phyloP scores from a whole-genome alignment of 495 filamentous ascomycete species.

The Penicillium manginii region DNA sequence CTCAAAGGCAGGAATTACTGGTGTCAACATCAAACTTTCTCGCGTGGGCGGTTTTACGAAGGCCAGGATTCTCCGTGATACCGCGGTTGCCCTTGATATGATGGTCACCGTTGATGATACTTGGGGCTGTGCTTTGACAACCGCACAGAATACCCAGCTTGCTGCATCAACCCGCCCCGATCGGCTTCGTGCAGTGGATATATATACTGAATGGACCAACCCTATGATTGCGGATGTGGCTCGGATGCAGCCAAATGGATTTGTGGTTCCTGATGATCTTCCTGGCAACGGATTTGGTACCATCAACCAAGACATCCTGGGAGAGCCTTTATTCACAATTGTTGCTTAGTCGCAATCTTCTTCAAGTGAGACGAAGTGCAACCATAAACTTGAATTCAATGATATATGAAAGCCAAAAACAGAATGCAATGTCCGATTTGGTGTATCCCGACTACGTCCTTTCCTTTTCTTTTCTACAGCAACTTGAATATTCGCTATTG shows the following conservation, averaged over 20 bases:
- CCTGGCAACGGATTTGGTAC: not conserved
- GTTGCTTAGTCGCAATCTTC: too few species aligned
- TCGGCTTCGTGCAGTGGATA: not conserved
- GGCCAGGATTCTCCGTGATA: not conserved
- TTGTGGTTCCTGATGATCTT: not conserved
- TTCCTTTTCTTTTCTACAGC: too few species aligned
- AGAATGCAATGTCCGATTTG: too few species aligned
- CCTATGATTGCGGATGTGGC: not conserved
- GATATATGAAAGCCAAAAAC: too few species aligned
- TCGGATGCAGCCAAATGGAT: not conserved
- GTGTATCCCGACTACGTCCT: too few species aligned
- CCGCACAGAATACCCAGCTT: not conserved
- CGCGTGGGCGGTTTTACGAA: not conserved
- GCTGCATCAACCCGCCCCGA: not conserved
- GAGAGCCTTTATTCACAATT: not conserved
- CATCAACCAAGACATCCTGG: not conserved
- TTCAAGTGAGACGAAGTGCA: too few species aligned
- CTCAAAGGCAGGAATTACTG: not conserved
- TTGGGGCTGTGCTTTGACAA: conserved; percentile 2
- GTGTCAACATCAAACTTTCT: not conserved
- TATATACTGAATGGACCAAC: conserved; percentile 1
- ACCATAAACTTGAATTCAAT: too few species aligned
- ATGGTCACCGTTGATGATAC: conserved; percentile 2
- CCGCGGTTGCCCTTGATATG: not conserved
- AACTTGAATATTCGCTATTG: too few species aligned